Base-by-base conservation (phyloP, 371 early-diverging fungal species). In the Rhizopus sp. region DNA sequence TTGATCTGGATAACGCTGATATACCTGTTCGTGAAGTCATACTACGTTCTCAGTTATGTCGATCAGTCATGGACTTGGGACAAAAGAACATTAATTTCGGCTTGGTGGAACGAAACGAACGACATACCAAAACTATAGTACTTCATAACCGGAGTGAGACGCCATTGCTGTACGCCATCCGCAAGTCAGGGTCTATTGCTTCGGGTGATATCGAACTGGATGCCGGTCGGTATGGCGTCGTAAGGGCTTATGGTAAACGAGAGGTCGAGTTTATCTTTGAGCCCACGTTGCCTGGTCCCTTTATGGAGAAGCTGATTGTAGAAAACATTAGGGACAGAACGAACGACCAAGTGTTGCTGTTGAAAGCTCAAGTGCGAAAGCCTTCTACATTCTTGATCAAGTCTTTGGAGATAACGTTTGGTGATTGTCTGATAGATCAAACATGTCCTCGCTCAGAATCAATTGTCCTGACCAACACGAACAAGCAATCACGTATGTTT, bases 71-170 rank as follows among this genome's bases (percentile, higher is more conserved):
- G 87, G 97, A 96, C 44, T 74, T 98, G 2, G 95, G 95, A 9
- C 99, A 98, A 68, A 92, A 91, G 69, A 93, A 95, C 68, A 96
- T 97, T 72, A 98, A 97, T 59, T 96, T 98, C 70, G 99, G 99
- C 10, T 68, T 84, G 10, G 80, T 98, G 52, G 93, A 93, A 59
- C 89, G 92, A 57, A 91, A 91, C 57, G 96, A 97, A 68, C 69
- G 86, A 0, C 86, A 93, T 60, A 86, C 88, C 12, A 96, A 96
- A 64, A 89, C 90, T 1, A 89, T 98, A 42, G 84, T 96, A 0
- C 82, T 98, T 30, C 86, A 94, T 50, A 98, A 98, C 67, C 89
- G 91, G 16, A 88, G 91, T 38, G 97, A 96, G 63, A 87, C 89
- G 6, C 92, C 96, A 0, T 72, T 97, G 53, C 70, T 98, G 38